Evolutionary conservation across 768 basidiomycete species (phyloP).

Genomic region (Trametes coccinea): DNA sequence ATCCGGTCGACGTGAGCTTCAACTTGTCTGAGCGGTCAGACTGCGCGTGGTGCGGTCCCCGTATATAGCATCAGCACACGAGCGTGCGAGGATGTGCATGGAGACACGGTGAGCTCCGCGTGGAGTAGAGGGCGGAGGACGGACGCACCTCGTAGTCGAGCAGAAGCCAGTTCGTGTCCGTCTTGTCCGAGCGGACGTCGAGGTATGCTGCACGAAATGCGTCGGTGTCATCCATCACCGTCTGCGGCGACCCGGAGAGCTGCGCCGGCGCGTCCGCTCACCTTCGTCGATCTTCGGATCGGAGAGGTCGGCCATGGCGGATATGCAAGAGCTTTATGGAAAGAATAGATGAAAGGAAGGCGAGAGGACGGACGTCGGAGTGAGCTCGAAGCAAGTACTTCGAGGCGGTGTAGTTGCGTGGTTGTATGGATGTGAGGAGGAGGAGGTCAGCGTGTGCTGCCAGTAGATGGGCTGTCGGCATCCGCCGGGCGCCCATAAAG

Average conservation of each 20-base stretch:
- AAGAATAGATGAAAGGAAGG: background rate
- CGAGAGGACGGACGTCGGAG: background rate
- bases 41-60: constrained; percentile 31
- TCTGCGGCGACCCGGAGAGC: constrained; percentile 16
- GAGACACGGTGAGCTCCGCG: background rate
- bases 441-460: background rate
- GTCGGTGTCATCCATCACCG: constrained; percentile 30
- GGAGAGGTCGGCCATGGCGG: constrained; percentile 74
- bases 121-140: background rate
- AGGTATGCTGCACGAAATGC: constrained; percentile 63
- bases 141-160: constrained; percentile 76
- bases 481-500: constrained; percentile 1
- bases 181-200: constrained; percentile 83
- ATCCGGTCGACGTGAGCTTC: constrained; percentile 73
- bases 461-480: background rate
- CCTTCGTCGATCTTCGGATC: constrained; percentile 75
- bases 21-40: constrained; percentile 82
- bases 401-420: background rate
- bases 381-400: no score
- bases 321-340: background rate
- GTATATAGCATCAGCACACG: background rate
- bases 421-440: no score
- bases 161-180: constrained; percentile 87
- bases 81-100: background rate
- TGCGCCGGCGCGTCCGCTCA: constrained; percentile 35